Percentiles rank a stretch among this genome's conserved stretches.
Conservation (phyloP, 495 filamentous ascomycete genomes). For the Lasiosphaeria miniovina region DNA sequence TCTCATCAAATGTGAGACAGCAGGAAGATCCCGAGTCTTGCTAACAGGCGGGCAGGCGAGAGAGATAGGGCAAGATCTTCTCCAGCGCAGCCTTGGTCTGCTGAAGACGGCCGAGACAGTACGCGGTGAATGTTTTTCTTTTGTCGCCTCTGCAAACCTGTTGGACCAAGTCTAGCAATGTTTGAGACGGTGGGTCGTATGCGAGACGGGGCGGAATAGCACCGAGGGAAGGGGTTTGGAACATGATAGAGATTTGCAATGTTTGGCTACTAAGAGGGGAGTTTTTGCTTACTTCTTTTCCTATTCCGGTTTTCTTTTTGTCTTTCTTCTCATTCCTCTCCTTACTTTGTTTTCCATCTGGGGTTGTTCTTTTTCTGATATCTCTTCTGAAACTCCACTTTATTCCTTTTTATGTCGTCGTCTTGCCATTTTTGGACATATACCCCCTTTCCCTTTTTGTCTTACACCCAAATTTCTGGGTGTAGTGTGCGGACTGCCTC, state of each 20-base stretch:
- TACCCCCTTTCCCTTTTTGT: slow-evolving; percentile 3
- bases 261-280: too few species aligned
- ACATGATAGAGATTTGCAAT: too few species aligned
- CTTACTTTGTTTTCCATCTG: slow-evolving; percentile 5
- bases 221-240: too few species aligned
- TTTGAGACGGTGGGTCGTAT: too few species aligned
- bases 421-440: slow-evolving; percentile 2
- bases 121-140: slow-evolving; percentile 2
- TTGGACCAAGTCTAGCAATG: background rate
- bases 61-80: slow-evolving; percentile 13
- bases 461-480: background rate
- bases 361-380: slow-evolving; percentile 12
- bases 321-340: slow-evolving; percentile 5
- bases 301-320: background rate
- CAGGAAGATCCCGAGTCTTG: background rate
- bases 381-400: background rate
- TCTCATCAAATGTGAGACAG: background rate
- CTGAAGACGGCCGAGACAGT: background rate
- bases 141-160: background rate
- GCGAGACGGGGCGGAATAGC: too few species aligned
- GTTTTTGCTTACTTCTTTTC: background rate
- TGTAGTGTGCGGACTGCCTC: background rate
- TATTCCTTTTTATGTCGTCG: background rate
- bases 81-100: background rate
- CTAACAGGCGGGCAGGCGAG: background rate